Conservation (phyloP, 169 alveolate species). For the Eimeria praecox region DNA sequence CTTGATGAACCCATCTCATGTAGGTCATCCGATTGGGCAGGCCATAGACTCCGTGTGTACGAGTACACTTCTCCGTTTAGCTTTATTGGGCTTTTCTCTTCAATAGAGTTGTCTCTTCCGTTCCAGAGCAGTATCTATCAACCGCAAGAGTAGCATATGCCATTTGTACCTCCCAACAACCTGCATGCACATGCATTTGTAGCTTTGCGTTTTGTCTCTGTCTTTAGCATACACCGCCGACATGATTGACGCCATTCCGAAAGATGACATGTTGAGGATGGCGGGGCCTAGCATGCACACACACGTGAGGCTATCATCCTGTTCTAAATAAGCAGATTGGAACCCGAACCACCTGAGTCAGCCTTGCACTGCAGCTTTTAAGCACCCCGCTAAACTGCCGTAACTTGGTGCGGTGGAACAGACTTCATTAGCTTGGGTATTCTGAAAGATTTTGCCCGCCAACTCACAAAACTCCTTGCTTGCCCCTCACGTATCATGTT, state of each 20-base stretch:
- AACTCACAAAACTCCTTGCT: background rate
- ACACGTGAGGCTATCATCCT: background rate
- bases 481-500: background rate
- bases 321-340: background rate
- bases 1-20: conserved; percentile 17
- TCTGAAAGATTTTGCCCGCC: no score
- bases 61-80: background rate
- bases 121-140: background rate
- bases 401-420: no score
- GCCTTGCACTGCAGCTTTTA: background rate
- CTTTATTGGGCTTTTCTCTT: no score
- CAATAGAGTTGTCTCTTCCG: background rate
- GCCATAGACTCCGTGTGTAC: background rate
- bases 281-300: conserved; percentile 27
- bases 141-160: background rate
- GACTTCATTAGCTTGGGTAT: no score
- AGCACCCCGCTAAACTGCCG: background rate
- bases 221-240: conserved; percentile 31
- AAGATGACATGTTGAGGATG: conserved; percentile 42
- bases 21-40: background rate
- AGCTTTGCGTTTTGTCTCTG: background rate
- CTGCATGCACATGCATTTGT: background rate
- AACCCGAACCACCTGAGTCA: background rate
- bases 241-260: conserved; percentile 11
- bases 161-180: background rate